Percentiles rank a stretch among this genome's conserved stretches.
phyloP scores from a whole-genome alignment of 441 rosid genomes.

The Brassica balearica region DNA sequence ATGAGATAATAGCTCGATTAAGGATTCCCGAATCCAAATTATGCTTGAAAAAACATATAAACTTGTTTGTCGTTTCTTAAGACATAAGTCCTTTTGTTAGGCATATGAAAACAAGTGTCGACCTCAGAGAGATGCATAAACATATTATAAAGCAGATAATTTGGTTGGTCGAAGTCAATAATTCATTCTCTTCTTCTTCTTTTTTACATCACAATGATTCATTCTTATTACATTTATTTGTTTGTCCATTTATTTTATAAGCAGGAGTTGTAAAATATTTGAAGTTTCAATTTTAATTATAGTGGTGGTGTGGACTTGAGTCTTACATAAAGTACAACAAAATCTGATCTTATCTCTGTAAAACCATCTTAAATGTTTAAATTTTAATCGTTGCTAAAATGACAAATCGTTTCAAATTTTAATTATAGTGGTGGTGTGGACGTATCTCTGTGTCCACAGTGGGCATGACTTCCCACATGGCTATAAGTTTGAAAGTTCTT shows the following conservation, averaged over 20 bases:
- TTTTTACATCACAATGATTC: too few species aligned
- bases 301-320: not conserved
- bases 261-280: not conserved
- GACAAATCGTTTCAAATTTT: not conserved
- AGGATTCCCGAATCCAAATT: not conserved
- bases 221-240: too few species aligned
- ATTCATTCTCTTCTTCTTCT: too few species aligned
- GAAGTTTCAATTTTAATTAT: not conserved
- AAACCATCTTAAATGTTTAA: not conserved
- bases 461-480: slow-evolving; percentile 23
- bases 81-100: not conserved
- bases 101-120: slow-evolving; percentile 1
- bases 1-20: not conserved
- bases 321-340: not conserved
- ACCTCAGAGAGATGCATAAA: slow-evolving; percentile 5
- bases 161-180: too few species aligned
- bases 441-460: slow-evolving; percentile 11
- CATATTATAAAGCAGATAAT: not conserved
- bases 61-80: not conserved
- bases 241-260: too few species aligned
- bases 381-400: not conserved
- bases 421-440: slow-evolving; percentile 17
- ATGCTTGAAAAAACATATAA: not conserved
- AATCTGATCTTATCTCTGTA: not conserved
- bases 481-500: slow-evolving; percentile 35